Conservation (phyloP, 331 rosid genomes). For the Acacia pycnantha region DNA sequence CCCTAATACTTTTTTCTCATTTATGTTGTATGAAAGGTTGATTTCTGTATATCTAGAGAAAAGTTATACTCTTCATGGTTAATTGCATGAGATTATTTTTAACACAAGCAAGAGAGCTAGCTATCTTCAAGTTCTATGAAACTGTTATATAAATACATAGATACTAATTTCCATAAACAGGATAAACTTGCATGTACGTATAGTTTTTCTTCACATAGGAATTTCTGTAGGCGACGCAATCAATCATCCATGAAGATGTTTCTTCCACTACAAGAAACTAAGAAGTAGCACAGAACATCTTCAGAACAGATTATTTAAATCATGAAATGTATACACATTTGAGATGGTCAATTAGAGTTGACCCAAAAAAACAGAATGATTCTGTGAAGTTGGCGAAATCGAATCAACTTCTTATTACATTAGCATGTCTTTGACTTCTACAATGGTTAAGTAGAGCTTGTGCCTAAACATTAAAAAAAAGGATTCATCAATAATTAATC, state of each 20-base stretch:
- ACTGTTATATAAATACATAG: neutral
- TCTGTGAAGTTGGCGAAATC: constrained; percentile 18
- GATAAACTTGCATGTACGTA: constrained; percentile 29
- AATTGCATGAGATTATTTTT: too few relatives aligned
- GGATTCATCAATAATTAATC: neutral
- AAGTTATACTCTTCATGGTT: too few relatives aligned
- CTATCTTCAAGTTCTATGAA: neutral
- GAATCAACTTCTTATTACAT: constrained; percentile 64
- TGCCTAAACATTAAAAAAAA: constrained; percentile 53
- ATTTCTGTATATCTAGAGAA: too few relatives aligned
- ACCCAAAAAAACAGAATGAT: constrained; percentile 37
- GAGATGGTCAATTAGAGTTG: constrained; percentile 40
- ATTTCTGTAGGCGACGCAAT: constrained; percentile 18
- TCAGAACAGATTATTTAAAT: constrained; percentile 53
- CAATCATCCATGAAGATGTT: constrained; percentile 33
- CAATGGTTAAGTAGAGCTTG: constrained; percentile 72
- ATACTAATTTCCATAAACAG: neutral
- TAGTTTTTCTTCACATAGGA: constrained; percentile 13
- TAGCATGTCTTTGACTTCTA: constrained; percentile 74
- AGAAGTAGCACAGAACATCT: constrained; percentile 45
- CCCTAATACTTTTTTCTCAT: too few relatives aligned
- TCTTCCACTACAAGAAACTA: constrained; percentile 38
- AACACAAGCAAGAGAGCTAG: neutral
- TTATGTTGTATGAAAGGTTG: too few relatives aligned
- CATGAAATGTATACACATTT: constrained; percentile 37